phyloP scores from a whole-genome alignment of 768 basidiomycete genomes.

The Mrakia frigida region DNA sequence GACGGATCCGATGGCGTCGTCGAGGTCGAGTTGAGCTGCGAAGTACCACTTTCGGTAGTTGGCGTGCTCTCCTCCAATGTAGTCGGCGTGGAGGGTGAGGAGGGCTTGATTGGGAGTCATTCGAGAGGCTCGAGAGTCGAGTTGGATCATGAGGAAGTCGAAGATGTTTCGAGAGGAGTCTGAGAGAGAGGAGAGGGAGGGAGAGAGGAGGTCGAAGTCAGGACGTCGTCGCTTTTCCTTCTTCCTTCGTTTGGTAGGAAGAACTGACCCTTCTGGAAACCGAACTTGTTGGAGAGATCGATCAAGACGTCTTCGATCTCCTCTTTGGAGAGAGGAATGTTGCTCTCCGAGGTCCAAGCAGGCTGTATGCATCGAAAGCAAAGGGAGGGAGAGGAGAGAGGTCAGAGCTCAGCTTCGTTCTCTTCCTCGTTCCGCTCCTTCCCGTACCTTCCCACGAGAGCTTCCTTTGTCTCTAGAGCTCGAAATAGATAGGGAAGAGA shows the following conservation, averaged over 20 bases:
- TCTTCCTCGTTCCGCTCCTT: not conserved
- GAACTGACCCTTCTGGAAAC: slow-evolving; percentile 90
- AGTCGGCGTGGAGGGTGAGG: slow-evolving; percentile 93
- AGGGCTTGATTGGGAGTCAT: slow-evolving; percentile 96
- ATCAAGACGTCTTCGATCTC: slow-evolving; percentile 98
- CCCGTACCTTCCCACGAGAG: not conserved
- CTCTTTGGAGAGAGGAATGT: slow-evolving; percentile 94
- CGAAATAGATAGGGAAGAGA: not conserved
- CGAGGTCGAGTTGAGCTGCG: slow-evolving; percentile 95
- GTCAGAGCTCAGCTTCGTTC: not conserved
- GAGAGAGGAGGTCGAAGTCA: not conserved
- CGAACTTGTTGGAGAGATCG: slow-evolving; percentile 96
- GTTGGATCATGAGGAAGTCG: slow-evolving; percentile 94
- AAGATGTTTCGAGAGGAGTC: slow-evolving; percentile 54
- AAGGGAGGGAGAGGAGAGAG: not conserved
- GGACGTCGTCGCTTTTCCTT: not conserved
- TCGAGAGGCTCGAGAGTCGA: slow-evolving; percentile 92
- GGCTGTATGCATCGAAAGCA: slow-evolving; percentile 47
- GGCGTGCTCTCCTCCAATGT: slow-evolving; percentile 95
- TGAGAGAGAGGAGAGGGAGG: not conserved
- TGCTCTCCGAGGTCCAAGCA: slow-evolving; percentile 85
- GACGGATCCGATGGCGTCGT: slow-evolving; percentile 87
- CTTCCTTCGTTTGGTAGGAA: not conserved
- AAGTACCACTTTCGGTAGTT: slow-evolving; percentile 99
- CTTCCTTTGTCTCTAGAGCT: not conserved